These are phyloP conservation scores for Podosphaera fusca DNA, from an alignment of 2,329 filamentous ascomycete species.

Conservation along the genomic window DNA sequence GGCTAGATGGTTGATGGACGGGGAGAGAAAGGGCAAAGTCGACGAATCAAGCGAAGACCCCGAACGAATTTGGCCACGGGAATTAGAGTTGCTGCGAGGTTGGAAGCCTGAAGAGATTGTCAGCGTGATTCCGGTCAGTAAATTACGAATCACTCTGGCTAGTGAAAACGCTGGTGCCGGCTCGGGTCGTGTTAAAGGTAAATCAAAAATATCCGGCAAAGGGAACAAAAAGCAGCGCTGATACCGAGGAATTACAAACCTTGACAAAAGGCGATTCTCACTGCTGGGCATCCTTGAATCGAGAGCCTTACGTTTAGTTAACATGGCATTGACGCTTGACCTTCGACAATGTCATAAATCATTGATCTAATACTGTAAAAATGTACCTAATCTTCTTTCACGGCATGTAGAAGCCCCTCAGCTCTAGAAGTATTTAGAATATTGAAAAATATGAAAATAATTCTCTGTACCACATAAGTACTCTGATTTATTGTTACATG, in stretches of 20 bases:
- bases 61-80: conserved; percentile 64
- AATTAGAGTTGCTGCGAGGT: conserved; percentile 62
- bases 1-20: conserved; percentile 52
- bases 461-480: too few species aligned
- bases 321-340: too few species aligned
- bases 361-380: too few species aligned
- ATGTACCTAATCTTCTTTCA: too few species aligned
- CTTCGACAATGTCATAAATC: too few species aligned
- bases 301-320: too few species aligned
- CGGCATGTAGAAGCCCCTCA: too few species aligned
- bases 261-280: neutral
- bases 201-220: conserved; percentile 9
- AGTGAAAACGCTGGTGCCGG: conserved; percentile 22
- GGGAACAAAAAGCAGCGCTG: neutral
- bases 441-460: too few species aligned
- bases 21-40: conserved; percentile 27
- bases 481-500: too few species aligned
- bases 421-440: too few species aligned
- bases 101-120: conserved; percentile 66
- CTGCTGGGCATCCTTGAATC: too few species aligned
- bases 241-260: neutral
- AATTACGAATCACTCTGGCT: conserved; percentile 55
- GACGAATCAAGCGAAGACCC: conserved; percentile 37
- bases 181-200: conserved; percentile 9
- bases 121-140: conserved; percentile 58